Percentiles rank a stretch among this genome's conserved stretches.
These are phyloP conservation scores for Penicillium sp. DNA, from an alignment of 2,329 filamentous ascomycete species.

Conservation along the genomic window DNA sequence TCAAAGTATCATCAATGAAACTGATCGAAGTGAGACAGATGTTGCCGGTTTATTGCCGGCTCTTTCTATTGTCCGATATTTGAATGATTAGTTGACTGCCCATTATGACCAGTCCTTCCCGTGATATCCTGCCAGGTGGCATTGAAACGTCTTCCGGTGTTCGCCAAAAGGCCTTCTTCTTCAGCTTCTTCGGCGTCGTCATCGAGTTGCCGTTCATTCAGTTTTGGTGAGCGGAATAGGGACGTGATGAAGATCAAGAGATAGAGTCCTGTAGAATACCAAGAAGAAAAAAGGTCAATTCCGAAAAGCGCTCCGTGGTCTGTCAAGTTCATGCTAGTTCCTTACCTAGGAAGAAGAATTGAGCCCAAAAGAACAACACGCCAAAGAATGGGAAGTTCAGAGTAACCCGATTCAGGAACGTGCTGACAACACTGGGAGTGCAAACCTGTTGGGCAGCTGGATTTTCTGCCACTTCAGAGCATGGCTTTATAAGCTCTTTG, in stretches of 20 bases:
- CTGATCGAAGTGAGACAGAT: not conserved
- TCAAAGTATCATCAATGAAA: not conserved
- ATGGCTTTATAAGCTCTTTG: conserved; percentile 70
- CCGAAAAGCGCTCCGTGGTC: not conserved
- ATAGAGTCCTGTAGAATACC: conserved; percentile 58
- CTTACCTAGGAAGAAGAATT: conserved; percentile 78
- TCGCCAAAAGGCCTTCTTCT: conserved; percentile 86
- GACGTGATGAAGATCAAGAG: conserved; percentile 75
- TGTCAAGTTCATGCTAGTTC: too few species aligned
- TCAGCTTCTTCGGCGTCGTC: conserved; percentile 88
- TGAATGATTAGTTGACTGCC: not conserved
- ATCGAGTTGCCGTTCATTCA: conserved; percentile 75
- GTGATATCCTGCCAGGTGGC: conserved; percentile 88
- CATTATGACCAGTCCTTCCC: conserved; percentile 47
- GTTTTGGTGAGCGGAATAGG: conserved; percentile 73
- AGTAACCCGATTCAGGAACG: conserved; percentile 87
- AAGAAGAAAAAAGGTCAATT: conserved; percentile 1
- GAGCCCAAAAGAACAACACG: conserved; percentile 89
- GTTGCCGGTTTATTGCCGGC: not conserved
- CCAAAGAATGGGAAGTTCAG: conserved; percentile 96
- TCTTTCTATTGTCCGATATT: not conserved
- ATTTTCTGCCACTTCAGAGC: conserved; percentile 72
- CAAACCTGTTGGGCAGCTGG: conserved; percentile 75
- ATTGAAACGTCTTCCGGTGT: conserved; percentile 74
- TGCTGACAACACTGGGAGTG: conserved; percentile 86